Evolutionary conservation across 2,329 filamentous ascomycete genomes (phyloP).

Genomic region (Diaporthe aspalathi): DNA sequence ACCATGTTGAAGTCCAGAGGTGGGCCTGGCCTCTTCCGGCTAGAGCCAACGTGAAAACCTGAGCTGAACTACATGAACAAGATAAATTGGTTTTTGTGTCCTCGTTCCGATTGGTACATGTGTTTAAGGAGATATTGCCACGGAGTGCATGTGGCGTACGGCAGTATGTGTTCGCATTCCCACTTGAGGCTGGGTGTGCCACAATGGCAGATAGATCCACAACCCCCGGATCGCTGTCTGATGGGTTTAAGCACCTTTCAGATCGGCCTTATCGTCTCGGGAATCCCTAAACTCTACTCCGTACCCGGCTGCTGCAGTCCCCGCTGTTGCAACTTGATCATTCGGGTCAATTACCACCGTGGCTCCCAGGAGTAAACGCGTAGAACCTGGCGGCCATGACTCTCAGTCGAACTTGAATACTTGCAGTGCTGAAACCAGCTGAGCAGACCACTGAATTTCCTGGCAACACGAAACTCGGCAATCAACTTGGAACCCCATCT

Average conservation of each 20-base stretch:
- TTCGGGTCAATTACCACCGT: conserved; percentile 16
- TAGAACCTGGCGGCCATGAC: conserved; percentile 1
- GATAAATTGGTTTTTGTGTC: no score
- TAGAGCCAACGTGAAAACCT: not conserved
- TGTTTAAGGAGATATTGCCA: not conserved
- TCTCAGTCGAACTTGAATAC: conserved; percentile 8
- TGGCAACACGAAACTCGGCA: conserved; percentile 22
- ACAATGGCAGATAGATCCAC: not conserved
- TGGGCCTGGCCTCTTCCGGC: not conserved
- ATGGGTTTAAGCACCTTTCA: not conserved
- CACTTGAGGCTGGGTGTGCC: not conserved
- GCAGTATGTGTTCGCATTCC: not conserved
- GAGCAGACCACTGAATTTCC: not conserved
- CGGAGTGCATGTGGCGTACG: no score
- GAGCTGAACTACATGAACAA: no score
- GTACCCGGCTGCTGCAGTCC: not conserved
- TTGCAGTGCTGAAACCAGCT: conserved; percentile 21
- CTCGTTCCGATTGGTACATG: not conserved
- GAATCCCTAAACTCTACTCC: not conserved
- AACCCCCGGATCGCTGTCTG: not conserved
- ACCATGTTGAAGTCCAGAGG: not conserved
- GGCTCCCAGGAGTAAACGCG: not conserved
- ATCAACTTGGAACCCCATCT: conserved; percentile 22
- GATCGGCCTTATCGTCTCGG: not conserved
- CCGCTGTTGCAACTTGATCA: not conserved